Evolutionary conservation across 2,329 filamentous ascomycete species (phyloP), one percentile per base, ranked within the genome.

Genomic region (Colletotrichum tamarilloi): DNA sequence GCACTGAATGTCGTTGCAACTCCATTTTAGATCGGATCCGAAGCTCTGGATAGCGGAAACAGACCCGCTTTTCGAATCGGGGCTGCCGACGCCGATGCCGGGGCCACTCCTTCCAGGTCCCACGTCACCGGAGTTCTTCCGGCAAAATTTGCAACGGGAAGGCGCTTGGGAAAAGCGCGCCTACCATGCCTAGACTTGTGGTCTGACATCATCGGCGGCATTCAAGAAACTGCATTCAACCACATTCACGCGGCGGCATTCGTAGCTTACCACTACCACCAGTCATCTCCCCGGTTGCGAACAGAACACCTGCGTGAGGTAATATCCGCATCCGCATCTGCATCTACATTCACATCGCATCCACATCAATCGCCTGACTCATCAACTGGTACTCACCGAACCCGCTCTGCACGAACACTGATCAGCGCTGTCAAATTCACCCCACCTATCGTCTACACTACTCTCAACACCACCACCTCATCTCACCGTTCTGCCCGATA

Each of bases 51-150:
- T 24, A n/a, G 24, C 52, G 46, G 14, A 30, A 19, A 7, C 19
- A 1, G 55, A 32, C 56, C 70, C 70, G 55, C 60, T 57, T 65
- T 70, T 60, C 5, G 5, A n/a, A 12, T 53, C 70, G 70, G 67
- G 49, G 67, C 66, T 60, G 57, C 70, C 70, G 71, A 49, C 8
- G 60, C 71, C 67, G 71, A 73, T 70, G 60, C 60, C 71, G 71
- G 68, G 14, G 57, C 56, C n/a, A 35, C 46, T 30, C 4, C 49
- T 24, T 49, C n/a, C 38, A 42, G 38, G 38, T 42, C 38, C 49
- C 65, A 59, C 65, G 53, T 52, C 59, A 68, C 69, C 65, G 66
- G 53, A 59, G 46, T 60, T 65, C 55, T 70, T 24, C 70, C 67
- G 70, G 60, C 56, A 70, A 73, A 73, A 73, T 73, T 71, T 73